These are phyloP conservation scores for Penicillium malachiteum DNA, from an alignment of 495 filamentous ascomycete genomes.

Conservation along the genomic window DNA sequence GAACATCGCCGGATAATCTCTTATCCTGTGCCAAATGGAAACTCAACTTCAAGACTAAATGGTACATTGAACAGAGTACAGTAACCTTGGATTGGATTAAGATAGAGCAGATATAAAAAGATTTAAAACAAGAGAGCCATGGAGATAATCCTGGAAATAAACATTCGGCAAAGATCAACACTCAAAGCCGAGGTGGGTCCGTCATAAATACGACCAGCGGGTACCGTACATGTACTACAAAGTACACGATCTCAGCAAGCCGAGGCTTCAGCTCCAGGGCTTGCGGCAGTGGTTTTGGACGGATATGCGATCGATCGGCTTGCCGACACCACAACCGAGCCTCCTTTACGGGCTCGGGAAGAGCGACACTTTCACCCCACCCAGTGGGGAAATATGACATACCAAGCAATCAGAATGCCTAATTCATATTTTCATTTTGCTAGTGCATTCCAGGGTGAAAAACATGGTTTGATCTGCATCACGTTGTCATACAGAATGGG, in stretches of 20 bases:
- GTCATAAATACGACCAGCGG: neutral
- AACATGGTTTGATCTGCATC: neutral
- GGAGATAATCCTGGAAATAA: too few species aligned
- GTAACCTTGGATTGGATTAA: neutral
- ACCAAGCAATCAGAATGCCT: neutral
- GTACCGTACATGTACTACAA: neutral
- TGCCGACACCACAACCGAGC: constrained; percentile 8
- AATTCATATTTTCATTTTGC: neutral
- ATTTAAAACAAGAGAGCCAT: too few species aligned
- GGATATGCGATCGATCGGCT: constrained; percentile 8
- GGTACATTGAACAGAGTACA: too few species aligned
- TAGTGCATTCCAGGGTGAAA: neutral
- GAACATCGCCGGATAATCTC: too few species aligned
- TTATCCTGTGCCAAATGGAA: too few species aligned
- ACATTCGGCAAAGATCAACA: neutral
- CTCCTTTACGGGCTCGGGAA: neutral
- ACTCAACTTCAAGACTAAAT: too few species aligned
- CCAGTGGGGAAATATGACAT: neutral
- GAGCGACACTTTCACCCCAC: neutral
- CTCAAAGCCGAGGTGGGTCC: neutral
- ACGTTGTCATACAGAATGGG: neutral
- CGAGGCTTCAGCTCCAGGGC: neutral
- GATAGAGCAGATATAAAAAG: neutral
- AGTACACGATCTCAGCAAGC: neutral
- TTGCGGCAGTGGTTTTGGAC: neutral